These are phyloP conservation scores for Dactylellina cionopaga DNA, from an alignment of 2,329 filamentous ascomycete species.

Conservation along the genomic window DNA sequence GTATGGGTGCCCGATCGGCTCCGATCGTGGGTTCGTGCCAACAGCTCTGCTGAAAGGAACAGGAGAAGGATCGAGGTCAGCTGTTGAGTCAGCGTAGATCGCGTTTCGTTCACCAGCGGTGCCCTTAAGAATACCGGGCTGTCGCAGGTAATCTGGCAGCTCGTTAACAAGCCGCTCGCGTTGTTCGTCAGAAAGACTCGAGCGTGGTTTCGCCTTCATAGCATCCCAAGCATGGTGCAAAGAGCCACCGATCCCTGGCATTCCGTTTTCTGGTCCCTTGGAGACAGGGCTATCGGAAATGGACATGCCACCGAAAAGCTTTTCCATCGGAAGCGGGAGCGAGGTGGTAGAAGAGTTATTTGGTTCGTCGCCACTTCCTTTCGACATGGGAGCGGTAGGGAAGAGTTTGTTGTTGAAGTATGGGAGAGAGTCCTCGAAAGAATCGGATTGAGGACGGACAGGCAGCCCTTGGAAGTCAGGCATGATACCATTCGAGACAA, in stretches of 20 bases:
- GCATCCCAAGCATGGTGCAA: constrained; percentile 86
- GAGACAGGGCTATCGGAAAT: constrained; percentile 73
- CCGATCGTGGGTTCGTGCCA: constrained; percentile 42
- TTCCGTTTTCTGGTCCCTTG: constrained; percentile 79
- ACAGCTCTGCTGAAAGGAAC: constrained; percentile 46
- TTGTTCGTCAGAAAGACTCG: constrained; percentile 71
- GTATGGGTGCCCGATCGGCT: constrained; percentile 44
- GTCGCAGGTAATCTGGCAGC: constrained; percentile 44
- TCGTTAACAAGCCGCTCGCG: constrained; percentile 47
- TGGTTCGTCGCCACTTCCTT: constrained; percentile 52
- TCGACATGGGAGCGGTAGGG: constrained; percentile 88
- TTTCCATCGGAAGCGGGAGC: constrained; percentile 54
- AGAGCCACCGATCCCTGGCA: constrained; percentile 85
- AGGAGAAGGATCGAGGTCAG: constrained; percentile 44
- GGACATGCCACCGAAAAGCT: constrained; percentile 47
- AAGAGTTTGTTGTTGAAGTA: constrained; percentile 98
- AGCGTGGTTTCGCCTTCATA: constrained; percentile 87
- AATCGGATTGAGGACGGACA: constrained; percentile 97
- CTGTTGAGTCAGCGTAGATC: constrained; percentile 40
- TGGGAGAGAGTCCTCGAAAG: constrained; percentile 94
- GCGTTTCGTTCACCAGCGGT: constrained; percentile 40
- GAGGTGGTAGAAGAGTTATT: constrained; percentile 48
- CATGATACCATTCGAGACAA: constrained; percentile 90
- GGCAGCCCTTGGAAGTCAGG: constrained; percentile 90
- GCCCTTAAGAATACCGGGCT: constrained; percentile 36